Percentiles rank a stretch among this genome's conserved stretches.
These are phyloP conservation scores for Brettanomyces bruxellensis DNA, from an alignment of 805 yeast species.

Conservation along the genomic window DNA sequence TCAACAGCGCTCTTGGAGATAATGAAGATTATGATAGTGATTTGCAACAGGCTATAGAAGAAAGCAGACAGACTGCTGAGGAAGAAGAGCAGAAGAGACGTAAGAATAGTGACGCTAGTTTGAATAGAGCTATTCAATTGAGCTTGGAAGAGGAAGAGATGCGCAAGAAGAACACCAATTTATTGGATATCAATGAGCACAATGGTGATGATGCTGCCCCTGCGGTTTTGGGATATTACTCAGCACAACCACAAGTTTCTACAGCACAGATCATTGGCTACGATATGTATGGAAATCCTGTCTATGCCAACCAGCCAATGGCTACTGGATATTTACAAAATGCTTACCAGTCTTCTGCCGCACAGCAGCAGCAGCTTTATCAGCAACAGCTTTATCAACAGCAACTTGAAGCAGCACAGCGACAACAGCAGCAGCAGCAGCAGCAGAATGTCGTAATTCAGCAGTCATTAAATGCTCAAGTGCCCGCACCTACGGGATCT, in stretches of 20 bases:
- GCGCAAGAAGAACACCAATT: slow-evolving; percentile 38
- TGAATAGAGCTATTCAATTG: slow-evolving; percentile 60
- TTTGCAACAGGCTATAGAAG: slow-evolving; percentile 70
- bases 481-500: slow-evolving; percentile 29
- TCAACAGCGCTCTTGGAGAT: slow-evolving; percentile 11
- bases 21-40: slow-evolving; percentile 61
- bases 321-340: slow-evolving; percentile 45
- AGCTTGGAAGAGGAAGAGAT: slow-evolving; percentile 73
- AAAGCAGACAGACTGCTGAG: slow-evolving; percentile 72
- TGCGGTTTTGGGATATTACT: slow-evolving; percentile 19
- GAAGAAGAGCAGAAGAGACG: slow-evolving; percentile 54
- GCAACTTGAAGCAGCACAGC: slow-evolving; percentile 13
- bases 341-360: slow-evolving; percentile 27
- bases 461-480: slow-evolving; percentile 21
- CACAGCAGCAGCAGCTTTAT: slow-evolving; percentile 13
- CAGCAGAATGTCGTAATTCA: slow-evolving; percentile 15
- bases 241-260: slow-evolving; percentile 23
- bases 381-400: slow-evolving; percentile 15
- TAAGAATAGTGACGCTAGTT: slow-evolving; percentile 49
- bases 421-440: slow-evolving; percentile 12
- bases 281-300: slow-evolving; percentile 64
- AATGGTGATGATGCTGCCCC: slow-evolving; percentile 15
- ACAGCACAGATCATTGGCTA: slow-evolving; percentile 29
- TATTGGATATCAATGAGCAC: slow-evolving; percentile 44
- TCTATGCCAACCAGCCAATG: slow-evolving; percentile 42